Base-by-base conservation (phyloP, 208 protist genomes). In the Trypanosoma rangeli region DNA sequence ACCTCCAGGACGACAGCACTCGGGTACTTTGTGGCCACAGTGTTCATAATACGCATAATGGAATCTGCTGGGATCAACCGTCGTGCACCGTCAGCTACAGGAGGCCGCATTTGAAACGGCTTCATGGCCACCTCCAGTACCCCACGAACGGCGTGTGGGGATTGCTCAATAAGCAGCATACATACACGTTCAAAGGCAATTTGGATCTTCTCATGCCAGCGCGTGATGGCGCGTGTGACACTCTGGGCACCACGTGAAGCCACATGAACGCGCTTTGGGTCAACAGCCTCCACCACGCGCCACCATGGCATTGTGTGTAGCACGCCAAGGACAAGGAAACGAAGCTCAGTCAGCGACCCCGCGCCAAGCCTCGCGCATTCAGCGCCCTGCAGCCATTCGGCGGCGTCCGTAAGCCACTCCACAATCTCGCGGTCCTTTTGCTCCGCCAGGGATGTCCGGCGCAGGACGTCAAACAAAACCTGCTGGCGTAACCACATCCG, bases 301-400 rank as follows among this genome's bases (percentile, higher is more conserved):
- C 84, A 92, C 86, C 89, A 94, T 53, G 89, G 89, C 79, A 94
- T 83, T 10, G 86, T 92, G 56, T 88, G 71, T 52, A 94, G 76
- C 20, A 92, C 85, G 33, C 81, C 86, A 28, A 94, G 73, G 18
- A 94, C 78, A 0, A 86, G 75, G n/a, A 88, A 68, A 7, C 85
- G 85, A 29, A 94, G 49, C 55, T 94, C 88, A 10, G 74, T 53
- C 1, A 53, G 42, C 16, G 73, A 26, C 3, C 67, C 73, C 0
- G 58, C 42, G 42, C 61, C 31, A 48, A 65, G 24, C 18, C 50
- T 28, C 8, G 15, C 31, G 29, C 58, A 42, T 12, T 68, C 44
- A 18, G 0, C 54, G 52, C 71, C 63, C 20, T 66, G 74, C 35
- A 93, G 44, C 85, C 84, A 93, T 39, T 53, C 52, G 22, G 83